phyloP scores from a whole-genome alignment of 2,329 filamentous ascomycete species.

The Xylaria sp. region DNA sequence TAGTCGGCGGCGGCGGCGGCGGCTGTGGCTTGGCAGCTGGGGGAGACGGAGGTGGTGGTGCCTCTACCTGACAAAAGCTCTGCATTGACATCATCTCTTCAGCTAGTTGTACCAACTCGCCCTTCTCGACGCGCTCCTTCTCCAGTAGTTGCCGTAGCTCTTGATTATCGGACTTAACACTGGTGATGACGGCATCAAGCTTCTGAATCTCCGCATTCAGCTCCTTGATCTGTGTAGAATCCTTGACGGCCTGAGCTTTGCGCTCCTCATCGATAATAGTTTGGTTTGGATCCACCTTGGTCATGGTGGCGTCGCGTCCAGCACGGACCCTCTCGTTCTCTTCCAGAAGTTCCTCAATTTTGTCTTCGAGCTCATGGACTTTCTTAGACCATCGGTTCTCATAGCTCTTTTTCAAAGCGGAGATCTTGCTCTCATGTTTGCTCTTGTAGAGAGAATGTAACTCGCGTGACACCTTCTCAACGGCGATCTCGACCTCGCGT shows the following conservation, averaged over 20 bases:
- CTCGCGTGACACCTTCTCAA: slow-evolving; percentile 93
- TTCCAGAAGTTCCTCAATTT: slow-evolving; percentile 73
- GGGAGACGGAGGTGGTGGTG: slow-evolving; percentile 35
- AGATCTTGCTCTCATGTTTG: slow-evolving; percentile 96
- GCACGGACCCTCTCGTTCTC: slow-evolving; percentile 80
- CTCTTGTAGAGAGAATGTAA: slow-evolving; percentile 93
- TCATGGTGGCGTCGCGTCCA: slow-evolving; percentile 73
- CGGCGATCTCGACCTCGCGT: slow-evolving; percentile 81
- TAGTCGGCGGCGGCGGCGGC: slow-evolving; percentile 8
- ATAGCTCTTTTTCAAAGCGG: slow-evolving; percentile 85
- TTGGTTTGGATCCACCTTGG: slow-evolving; percentile 62
- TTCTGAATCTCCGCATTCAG: slow-evolving; percentile 79
- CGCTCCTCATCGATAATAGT: slow-evolving; percentile 60
- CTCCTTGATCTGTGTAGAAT: slow-evolving; percentile 73
- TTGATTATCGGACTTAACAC: slow-evolving; percentile 75
- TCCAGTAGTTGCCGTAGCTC: slow-evolving; percentile 73
- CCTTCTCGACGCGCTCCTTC: slow-evolving; percentile 82
- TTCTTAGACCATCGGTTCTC: slow-evolving; percentile 91
- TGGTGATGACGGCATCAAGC: slow-evolving; percentile 75
- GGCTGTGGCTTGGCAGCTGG: slow-evolving; percentile 24
- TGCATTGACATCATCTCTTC: slow-evolving; percentile 85
- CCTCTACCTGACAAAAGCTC: slow-evolving; percentile 54
- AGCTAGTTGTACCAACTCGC: slow-evolving; percentile 81
- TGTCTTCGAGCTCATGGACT: slow-evolving; percentile 78
- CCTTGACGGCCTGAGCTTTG: slow-evolving; percentile 65